phyloP scores from a whole-genome alignment of 192 early-diverging fungal genomes.

The Cetraspora pellucida region DNA sequence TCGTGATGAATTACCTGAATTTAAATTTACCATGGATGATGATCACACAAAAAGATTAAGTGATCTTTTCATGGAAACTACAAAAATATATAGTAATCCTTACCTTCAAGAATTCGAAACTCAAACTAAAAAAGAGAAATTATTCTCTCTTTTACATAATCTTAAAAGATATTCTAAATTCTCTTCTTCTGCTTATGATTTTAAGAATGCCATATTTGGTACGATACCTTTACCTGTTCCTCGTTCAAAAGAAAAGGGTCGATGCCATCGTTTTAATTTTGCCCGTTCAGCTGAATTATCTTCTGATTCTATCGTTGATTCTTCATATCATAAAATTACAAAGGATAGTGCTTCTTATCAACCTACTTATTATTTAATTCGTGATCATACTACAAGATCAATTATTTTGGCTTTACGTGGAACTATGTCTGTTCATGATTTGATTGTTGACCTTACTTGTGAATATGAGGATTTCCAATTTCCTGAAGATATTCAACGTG shows the following conservation, averaged over 20 bases:
- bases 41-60: slow-evolving; percentile 19
- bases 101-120: slow-evolving; percentile 19
- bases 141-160: slow-evolving; percentile 36
- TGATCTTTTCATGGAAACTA: slow-evolving; percentile 3
- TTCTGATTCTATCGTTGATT: slow-evolving; percentile 44
- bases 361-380: slow-evolving; percentile 52
- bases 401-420: slow-evolving; percentile 54
- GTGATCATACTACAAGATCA: slow-evolving; percentile 45
- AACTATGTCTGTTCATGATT: slow-evolving; percentile 53
- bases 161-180: slow-evolving; percentile 44
- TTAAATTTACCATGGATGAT: background rate
- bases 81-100: slow-evolving; percentile 33
- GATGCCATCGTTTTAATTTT: slow-evolving; percentile 22
- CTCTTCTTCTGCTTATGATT: slow-evolving; percentile 37
- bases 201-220: slow-evolving; percentile 17
- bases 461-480: slow-evolving; percentile 50
- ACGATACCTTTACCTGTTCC: background rate
- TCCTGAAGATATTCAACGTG: slow-evolving; percentile 41
- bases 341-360: slow-evolving; percentile 42
- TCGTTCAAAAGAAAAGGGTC: background rate
- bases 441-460: slow-evolving; percentile 55
- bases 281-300: slow-evolving; percentile 36
- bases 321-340: slow-evolving; percentile 41
- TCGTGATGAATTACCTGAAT: slow-evolving; percentile 1
- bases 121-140: slow-evolving; percentile 34